A percentile compares a stretch with the other conserved stretches of the same genome.
These are phyloP conservation scores for Tieghemostelium lacteum DNA, from an alignment of 78 protist genomes.

Conservation along the genomic window DNA sequence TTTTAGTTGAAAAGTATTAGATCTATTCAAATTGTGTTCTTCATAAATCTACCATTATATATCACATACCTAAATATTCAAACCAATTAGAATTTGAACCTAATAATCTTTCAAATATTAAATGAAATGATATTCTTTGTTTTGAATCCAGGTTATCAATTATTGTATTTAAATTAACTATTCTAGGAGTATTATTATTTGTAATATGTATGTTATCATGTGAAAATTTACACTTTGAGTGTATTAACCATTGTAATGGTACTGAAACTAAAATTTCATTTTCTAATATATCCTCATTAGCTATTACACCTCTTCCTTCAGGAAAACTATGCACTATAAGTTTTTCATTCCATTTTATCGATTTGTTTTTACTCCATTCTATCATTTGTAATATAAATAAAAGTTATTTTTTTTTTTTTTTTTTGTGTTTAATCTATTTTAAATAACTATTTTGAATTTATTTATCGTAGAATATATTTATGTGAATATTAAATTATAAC, in stretches of 20 bases:
- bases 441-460: no score
- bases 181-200: background rate
- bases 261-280: conserved; percentile 27
- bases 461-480: no score
- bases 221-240: conserved; percentile 11
- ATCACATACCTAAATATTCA: conserved; percentile 4
- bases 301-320: conserved; percentile 22
- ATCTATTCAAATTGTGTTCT: background rate
- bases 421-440: no score
- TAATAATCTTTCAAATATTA: conserved; percentile 25
- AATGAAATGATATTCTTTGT: conserved; percentile 34
- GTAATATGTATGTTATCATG: background rate
- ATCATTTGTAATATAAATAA: conserved; percentile 4
- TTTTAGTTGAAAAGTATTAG: background rate
- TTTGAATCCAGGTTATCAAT: background rate
- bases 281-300: conserved; percentile 3
- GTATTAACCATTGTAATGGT: conserved; percentile 18
- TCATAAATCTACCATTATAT: background rate
- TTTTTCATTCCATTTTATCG: conserved; percentile 33
- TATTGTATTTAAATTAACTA: background rate
- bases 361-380: conserved; percentile 18
- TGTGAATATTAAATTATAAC: no score
- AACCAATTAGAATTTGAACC: conserved; percentile 33
- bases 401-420: no score
- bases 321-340: background rate